These are phyloP conservation scores for Cyberlindnera japonica DNA, from an alignment of 805 yeast genomes.

Conservation along the genomic window DNA sequence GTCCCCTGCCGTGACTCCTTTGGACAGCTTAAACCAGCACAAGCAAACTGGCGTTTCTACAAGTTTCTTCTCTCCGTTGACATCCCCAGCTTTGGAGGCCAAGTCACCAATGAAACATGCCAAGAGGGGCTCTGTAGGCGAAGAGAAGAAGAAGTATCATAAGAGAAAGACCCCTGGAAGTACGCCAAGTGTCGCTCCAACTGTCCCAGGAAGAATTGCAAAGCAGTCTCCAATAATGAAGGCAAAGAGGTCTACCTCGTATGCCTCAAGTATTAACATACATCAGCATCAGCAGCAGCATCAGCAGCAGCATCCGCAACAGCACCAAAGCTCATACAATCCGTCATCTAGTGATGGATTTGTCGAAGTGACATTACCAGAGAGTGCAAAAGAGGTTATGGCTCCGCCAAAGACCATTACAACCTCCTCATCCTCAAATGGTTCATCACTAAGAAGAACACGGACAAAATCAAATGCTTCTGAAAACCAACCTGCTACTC, in stretches of 20 bases:
- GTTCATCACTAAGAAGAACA: constrained; percentile 21
- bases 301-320: constrained; percentile 18
- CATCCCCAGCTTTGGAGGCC: constrained; percentile 65
- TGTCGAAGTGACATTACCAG: constrained; percentile 1
- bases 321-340: not conserved
- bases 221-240: constrained; percentile 39
- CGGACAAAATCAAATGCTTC: constrained; percentile 16
- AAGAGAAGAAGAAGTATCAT: constrained; percentile 26
- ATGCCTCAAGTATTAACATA: constrained; percentile 14
- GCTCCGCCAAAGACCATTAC: constrained; percentile 22
- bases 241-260: constrained; percentile 27
- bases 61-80: constrained; percentile 44
- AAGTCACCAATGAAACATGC: constrained; percentile 26
- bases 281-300: constrained; percentile 15
- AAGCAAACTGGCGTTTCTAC: constrained; percentile 9
- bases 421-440: constrained; percentile 2
- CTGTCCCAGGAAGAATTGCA: constrained; percentile 28
- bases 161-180: constrained; percentile 37
- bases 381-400: constrained; percentile 13
- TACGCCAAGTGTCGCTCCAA: constrained; percentile 39
- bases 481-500: constrained; percentile 27
- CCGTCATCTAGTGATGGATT: constrained; percentile 6
- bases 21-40: constrained; percentile 33
- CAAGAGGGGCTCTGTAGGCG: constrained; percentile 22
- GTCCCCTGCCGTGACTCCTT: constrained; percentile 72